A percentile compares a stretch with the other conserved stretches of the same genome.
phyloP scores from a whole-genome alignment of 306 rosid genomes.

The Rosa lucieae region DNA sequence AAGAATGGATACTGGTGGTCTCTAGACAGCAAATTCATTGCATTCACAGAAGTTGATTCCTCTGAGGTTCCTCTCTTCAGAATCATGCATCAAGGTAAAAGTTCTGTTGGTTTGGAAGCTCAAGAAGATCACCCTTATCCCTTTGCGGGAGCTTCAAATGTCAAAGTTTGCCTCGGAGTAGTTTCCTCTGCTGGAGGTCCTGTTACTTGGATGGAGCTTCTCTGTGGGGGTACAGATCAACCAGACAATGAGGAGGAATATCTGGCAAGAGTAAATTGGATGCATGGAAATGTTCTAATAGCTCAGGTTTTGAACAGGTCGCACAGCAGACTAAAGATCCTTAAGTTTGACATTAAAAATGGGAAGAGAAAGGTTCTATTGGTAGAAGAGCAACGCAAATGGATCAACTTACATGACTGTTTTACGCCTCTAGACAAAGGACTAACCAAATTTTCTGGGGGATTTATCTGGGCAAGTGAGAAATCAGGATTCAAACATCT shows the following conservation, averaged over 20 bases:
- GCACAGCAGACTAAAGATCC: conserved; percentile 69
- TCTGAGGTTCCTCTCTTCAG: conserved; percentile 87
- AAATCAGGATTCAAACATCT: conserved; percentile 92
- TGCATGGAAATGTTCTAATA: conserved; percentile 67
- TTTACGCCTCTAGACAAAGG: conserved; percentile 83
- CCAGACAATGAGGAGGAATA: conserved; percentile 69
- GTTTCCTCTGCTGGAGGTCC: conserved; percentile 73
- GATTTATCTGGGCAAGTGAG: conserved; percentile 97
- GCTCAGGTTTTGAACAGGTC: conserved; percentile 86
- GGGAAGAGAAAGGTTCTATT: conserved; percentile 61
- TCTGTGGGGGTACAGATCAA: conserved; percentile 59
- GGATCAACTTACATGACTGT: conserved; percentile 90
- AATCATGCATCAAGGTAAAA: conserved; percentile 94
- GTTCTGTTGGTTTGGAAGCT: conserved; percentile 76
- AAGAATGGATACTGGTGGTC: conserved; percentile 99
- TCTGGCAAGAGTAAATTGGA: conserved; percentile 92
- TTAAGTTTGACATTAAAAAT: conserved; percentile 70
- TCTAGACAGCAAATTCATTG: conserved; percentile 77
- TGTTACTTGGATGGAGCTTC: conserved; percentile 89
- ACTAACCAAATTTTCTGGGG: conserved; percentile 64
- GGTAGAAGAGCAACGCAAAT: conserved; percentile 66
- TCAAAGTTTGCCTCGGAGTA: conserved; percentile 79
- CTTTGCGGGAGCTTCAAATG: conserved; percentile 92
- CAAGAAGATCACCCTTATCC: conserved; percentile 99
- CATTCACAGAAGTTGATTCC: conserved; percentile 90